Conservation (phyloP, 2,329 filamentous ascomycete species). For the Rhynchosporium graminicola region DNA sequence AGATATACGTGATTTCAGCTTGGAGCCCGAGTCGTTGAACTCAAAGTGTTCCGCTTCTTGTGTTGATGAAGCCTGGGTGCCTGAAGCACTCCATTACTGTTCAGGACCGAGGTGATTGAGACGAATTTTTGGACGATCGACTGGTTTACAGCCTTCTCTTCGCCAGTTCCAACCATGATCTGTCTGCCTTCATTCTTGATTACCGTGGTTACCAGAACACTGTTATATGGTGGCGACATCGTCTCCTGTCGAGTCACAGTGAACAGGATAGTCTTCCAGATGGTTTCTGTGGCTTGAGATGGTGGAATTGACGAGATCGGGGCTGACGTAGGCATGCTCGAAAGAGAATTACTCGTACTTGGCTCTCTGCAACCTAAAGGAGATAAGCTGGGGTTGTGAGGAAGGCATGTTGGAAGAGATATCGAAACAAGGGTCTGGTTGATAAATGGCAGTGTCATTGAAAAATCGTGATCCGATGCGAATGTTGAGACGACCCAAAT, state of each 20-base stretch:
- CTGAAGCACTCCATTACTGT: background rate
- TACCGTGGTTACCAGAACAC: background rate
- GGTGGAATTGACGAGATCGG: background rate
- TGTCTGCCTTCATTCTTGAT: background rate
- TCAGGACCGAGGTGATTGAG: background rate
- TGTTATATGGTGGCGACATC: background rate
- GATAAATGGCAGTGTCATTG: background rate
- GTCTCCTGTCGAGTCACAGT: background rate
- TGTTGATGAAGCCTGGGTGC: background rate
- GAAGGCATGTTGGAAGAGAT: background rate
- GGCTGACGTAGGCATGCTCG: background rate
- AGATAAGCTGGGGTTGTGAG: background rate
- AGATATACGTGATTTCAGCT: too few species aligned
- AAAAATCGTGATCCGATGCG: too few species aligned
- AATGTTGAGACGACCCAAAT: too few species aligned
- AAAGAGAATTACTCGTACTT: background rate
- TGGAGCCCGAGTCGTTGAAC: background rate
- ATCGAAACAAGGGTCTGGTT: conserved; percentile 5
- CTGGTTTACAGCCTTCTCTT: background rate
- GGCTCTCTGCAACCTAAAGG: background rate
- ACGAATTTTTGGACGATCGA: background rate
- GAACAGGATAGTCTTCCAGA: background rate
- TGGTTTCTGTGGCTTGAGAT: background rate
- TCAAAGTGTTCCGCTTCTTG: background rate
- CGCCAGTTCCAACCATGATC: background rate